Percentiles rank a stretch among this genome's conserved stretches.
phyloP scores from a whole-genome alignment of 1,284 basidiomycete species.

The Trametes hirsuta region DNA sequence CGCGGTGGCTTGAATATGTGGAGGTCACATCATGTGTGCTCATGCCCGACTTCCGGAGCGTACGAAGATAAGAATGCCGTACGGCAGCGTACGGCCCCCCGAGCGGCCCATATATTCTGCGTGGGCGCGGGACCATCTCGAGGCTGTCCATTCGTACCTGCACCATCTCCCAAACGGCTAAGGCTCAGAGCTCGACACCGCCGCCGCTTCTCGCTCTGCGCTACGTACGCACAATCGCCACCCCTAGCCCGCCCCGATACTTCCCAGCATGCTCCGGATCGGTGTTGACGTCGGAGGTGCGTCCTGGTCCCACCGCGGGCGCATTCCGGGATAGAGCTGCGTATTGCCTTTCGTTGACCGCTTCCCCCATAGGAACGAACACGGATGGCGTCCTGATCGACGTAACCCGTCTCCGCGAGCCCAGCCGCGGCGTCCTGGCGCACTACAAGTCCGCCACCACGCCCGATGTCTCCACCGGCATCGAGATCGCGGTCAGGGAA shows the following conservation, averaged over 20 bases:
- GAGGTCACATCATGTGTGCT: constrained; percentile 5
- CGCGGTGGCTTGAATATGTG: too few species aligned
- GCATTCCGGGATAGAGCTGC: neutral
- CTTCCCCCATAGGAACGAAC: constrained; percentile 44
- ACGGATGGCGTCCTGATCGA: constrained; percentile 59
- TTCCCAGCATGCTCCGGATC: constrained; percentile 24
- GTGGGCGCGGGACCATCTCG: too few species aligned
- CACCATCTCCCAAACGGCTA: too few species aligned
- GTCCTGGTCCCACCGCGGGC: neutral
- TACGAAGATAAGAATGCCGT: too few species aligned
- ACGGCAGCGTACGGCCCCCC: too few species aligned
- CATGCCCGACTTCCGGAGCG: neutral
- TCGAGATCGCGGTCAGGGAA: constrained; percentile 46
- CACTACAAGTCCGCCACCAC: constrained; percentile 57
- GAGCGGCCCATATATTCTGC: too few species aligned
- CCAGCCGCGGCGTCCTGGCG: constrained; percentile 47
- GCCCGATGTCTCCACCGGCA: constrained; percentile 53
- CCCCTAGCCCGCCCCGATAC: neutral
- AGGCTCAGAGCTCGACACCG: too few species aligned
- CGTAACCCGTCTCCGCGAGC: constrained; percentile 38
- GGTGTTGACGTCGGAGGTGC: constrained; percentile 28
- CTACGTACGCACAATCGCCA: neutral
- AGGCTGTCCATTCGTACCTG: too few species aligned
- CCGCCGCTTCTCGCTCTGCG: neutral
- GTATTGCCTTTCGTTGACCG: neutral